phyloP scores from a whole-genome alignment of 108 stramenopile genomes.

The Cyclotella choctawhatcheeana region DNA sequence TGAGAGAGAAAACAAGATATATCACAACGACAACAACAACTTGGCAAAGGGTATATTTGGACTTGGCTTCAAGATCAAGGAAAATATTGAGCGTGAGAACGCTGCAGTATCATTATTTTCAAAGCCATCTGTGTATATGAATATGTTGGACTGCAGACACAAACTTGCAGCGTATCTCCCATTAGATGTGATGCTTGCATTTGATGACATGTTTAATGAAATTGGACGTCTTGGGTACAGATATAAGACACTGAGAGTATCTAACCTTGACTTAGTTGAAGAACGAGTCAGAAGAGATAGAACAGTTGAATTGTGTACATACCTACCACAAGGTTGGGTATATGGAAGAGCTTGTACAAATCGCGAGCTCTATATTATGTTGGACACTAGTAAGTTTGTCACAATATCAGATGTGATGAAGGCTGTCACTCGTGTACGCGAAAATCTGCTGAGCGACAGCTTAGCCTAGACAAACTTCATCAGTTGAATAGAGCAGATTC shows the following conservation, averaged over 20 bases:
- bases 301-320: constrained; percentile 67
- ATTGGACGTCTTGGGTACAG: constrained; percentile 25
- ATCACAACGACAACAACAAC: constrained; percentile 8
- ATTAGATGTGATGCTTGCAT: constrained; percentile 66
- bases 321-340: constrained; percentile 71
- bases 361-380: constrained; percentile 68
- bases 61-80: constrained; percentile 37
- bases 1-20: constrained; percentile 15
- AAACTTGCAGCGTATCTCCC: constrained; percentile 64
- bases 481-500: too few relatives aligned
- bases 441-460: constrained; percentile 15
- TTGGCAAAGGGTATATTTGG: constrained; percentile 44
- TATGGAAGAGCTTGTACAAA: constrained; percentile 54
- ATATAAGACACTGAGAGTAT: constrained; percentile 5
- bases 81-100: constrained; percentile 12
- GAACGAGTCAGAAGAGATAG: constrained; percentile 3
- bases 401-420: constrained; percentile 76
- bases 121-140: constrained; percentile 9
- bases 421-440: constrained; percentile 58
- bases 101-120: not conserved
- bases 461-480: too few relatives aligned
- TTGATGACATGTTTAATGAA: constrained; percentile 81
- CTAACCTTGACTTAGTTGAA: not conserved
- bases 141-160: constrained; percentile 70
- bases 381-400: constrained; percentile 66